These are phyloP conservation scores for Rauvolfia tetraphylla DNA, from an alignment of 257 asterid genomes.

Conservation along the genomic window DNA sequence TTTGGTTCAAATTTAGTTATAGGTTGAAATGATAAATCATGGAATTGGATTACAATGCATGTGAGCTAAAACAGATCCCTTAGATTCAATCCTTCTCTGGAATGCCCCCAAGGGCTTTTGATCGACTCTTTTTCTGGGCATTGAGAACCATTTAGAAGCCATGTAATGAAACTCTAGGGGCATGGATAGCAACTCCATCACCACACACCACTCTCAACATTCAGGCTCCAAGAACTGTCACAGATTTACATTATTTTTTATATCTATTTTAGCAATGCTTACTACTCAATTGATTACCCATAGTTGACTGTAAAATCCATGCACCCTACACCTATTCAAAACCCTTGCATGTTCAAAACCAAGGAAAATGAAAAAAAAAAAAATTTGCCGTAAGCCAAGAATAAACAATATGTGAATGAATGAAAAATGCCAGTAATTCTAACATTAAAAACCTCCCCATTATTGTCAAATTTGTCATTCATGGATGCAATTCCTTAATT, in stretches of 20 bases:
- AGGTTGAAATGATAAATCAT: background rate
- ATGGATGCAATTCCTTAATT: background rate
- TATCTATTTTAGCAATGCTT: too few species aligned
- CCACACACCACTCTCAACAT: too few species aligned
- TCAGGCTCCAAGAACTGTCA: too few species aligned
- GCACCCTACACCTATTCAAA: background rate
- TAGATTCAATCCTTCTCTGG: background rate
- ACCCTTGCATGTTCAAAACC: background rate
- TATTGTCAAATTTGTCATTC: background rate
- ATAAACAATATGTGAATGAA: background rate
- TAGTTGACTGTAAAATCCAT: background rate
- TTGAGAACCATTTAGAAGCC: background rate
- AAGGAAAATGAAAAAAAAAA: too few species aligned
- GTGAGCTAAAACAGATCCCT: background rate
- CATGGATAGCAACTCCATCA: too few species aligned
- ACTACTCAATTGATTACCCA: background rate
- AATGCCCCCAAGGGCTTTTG: background rate
- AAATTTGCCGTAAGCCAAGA: background rate
- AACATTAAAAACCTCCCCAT: background rate
- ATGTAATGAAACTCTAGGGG: too few species aligned
- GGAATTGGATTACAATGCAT: background rate
- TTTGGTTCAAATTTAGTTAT: background rate
- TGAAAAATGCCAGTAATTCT: background rate
- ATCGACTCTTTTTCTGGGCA: background rate
- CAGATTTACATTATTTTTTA: too few species aligned